A percentile compares a stretch with the other conserved stretches of the same genome.
Evolutionary conservation across 2,329 filamentous ascomycete species (phyloP).

Genomic region (Lasiodiplodia gonubiensis): DNA sequence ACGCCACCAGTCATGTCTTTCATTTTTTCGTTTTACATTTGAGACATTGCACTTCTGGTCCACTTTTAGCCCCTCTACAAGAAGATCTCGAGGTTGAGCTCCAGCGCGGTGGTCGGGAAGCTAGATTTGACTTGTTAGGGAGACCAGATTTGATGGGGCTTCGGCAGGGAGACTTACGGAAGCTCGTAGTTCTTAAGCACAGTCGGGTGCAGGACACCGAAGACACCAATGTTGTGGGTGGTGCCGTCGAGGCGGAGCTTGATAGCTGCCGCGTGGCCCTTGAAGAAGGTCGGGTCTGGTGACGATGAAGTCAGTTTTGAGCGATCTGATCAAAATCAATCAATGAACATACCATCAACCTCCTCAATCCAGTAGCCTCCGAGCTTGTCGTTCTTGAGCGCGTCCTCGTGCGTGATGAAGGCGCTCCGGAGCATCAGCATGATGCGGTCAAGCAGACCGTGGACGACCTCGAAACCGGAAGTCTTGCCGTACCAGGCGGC

Average conservation of each 20-base stretch:
- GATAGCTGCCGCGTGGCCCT: slow-evolving; percentile 85
- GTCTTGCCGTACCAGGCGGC: slow-evolving; percentile 94
- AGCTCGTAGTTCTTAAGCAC: slow-evolving; percentile 94
- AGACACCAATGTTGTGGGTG: slow-evolving; percentile 79
- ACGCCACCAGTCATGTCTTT: not conserved
- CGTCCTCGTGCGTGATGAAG: slow-evolving; percentile 79
- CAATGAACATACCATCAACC: slow-evolving; percentile 67
- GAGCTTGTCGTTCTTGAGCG: slow-evolving; percentile 62
- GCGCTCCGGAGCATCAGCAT: slow-evolving; percentile 88
- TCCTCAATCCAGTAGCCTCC: slow-evolving; percentile 91
- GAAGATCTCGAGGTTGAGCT: slow-evolving; percentile 94
- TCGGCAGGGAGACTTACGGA: slow-evolving; percentile 59
- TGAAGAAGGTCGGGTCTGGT: slow-evolving; percentile 83
- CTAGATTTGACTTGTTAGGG: slow-evolving; percentile 46
- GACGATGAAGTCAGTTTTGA: not conserved
- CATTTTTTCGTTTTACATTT: not conserved
- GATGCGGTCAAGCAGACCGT: slow-evolving; percentile 89
- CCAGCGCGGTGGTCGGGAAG: slow-evolving; percentile 91
- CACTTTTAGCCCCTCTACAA: slow-evolving; percentile 57
- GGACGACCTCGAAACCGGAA: slow-evolving; percentile 92
- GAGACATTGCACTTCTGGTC: not conserved
- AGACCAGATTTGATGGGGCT: not conserved
- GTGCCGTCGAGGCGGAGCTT: slow-evolving; percentile 77
- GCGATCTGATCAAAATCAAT: not conserved
- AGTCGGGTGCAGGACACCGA: slow-evolving; percentile 91